These are phyloP conservation scores for Acanthamoeba healyi DNA, from an alignment of 208 protist species.

Conservation along the genomic window DNA sequence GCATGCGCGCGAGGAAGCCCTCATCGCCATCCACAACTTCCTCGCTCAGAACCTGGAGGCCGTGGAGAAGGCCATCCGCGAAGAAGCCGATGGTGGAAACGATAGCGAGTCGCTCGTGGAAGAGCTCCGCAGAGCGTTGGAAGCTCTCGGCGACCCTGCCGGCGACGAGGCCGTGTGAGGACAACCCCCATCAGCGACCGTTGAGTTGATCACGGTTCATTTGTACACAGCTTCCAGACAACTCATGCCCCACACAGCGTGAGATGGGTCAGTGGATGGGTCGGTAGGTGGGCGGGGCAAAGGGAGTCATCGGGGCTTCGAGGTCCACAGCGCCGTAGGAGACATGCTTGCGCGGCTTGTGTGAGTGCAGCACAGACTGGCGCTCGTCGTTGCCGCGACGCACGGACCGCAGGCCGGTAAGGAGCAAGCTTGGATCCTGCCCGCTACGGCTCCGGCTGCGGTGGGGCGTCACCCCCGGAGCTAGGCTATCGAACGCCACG, in stretches of 20 bases:
- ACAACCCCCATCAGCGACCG: too few species aligned
- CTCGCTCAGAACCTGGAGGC: not conserved
- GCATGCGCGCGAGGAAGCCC: not conserved
- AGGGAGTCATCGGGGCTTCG: constrained; percentile 34
- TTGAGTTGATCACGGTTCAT: too few species aligned
- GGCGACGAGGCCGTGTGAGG: not conserved
- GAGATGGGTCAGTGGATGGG: too few species aligned
- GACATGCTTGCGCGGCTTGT: constrained; percentile 25
- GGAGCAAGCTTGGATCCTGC: not conserved
- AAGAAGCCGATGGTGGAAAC: not conserved
- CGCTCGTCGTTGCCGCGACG: not conserved
- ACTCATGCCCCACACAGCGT: too few species aligned
- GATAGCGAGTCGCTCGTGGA: constrained; percentile 28
- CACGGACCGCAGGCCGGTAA: constrained; percentile 32
- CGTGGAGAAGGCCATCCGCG: constrained; percentile 24
- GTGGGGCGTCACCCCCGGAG: not conserved
- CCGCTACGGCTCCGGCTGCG: not conserved
- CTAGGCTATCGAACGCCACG: not conserved
- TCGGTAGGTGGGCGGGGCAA: not conserved
- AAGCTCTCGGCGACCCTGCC: not conserved
- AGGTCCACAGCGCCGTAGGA: constrained; percentile 47
- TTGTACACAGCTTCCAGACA: too few species aligned
- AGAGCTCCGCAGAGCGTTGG: constrained; percentile 40
- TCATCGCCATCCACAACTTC: constrained; percentile 22
- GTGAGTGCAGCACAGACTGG: constrained; percentile 4